phyloP scores from a whole-genome alignment of 139 green algal species.

The Coelastrella sp. region DNA sequence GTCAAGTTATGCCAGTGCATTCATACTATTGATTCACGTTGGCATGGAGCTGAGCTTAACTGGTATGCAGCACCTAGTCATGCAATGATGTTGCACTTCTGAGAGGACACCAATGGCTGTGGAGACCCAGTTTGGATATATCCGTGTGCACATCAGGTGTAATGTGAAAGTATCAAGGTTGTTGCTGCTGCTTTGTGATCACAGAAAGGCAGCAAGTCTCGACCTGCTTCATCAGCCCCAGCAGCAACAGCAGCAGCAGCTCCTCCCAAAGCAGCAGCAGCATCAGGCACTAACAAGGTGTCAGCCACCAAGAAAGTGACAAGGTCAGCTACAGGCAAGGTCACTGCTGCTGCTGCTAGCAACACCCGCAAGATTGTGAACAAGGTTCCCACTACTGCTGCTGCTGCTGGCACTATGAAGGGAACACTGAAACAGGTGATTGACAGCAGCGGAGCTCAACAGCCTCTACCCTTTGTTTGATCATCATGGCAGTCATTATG shows the following conservation, averaged over 20 bases:
- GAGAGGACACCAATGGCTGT: too few relatives aligned
- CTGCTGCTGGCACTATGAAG: slow-evolving; percentile 22
- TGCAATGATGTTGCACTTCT: too few relatives aligned
- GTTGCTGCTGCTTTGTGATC: neutral
- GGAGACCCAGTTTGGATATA: too few relatives aligned
- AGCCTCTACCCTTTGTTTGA: neutral
- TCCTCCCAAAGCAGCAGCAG: slow-evolving; percentile 8
- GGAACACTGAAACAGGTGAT: slow-evolving; percentile 13
- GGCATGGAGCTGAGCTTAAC: too few relatives aligned
- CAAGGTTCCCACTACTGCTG: neutral
- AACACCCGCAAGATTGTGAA: neutral
- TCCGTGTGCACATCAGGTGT: too few relatives aligned
- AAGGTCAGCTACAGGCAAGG: neutral
- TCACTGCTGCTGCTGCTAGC: neutral
- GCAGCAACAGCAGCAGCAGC: slow-evolving; percentile 14
- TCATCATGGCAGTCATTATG: neutral
- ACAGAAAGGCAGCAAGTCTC: neutral
- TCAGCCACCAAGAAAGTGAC: too few relatives aligned
- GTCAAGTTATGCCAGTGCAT: too few relatives aligned
- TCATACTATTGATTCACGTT: too few relatives aligned
- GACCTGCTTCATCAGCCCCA: neutral
- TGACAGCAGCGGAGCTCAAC: neutral
- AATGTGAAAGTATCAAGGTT: too few relatives aligned
- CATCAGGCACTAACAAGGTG: slow-evolving; percentile 7
- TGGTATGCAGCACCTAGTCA: too few relatives aligned